Evolutionary conservation across 768 basidiomycete genomes (phyloP).

Genomic region (Sistotremastrum suecicum): DNA sequence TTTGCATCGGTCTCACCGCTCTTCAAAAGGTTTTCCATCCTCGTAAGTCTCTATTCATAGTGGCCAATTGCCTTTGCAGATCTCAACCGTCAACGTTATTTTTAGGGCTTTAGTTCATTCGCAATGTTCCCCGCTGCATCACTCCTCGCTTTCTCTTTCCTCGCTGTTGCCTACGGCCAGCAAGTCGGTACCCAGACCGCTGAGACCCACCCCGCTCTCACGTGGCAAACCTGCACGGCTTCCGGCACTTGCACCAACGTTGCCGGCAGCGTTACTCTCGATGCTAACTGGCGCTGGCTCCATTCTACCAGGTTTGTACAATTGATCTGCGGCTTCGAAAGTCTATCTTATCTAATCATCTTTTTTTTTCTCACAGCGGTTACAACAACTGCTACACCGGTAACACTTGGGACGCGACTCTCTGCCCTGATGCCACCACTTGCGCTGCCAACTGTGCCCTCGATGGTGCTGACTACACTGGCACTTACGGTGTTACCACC

Average conservation of each 20-base stretch:
- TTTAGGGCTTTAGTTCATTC: constrained; percentile 13
- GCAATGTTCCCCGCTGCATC: constrained; percentile 25
- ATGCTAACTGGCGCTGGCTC: constrained; percentile 8
- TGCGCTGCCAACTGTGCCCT: constrained; percentile 12
- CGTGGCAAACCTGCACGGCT: constrained; percentile 33
- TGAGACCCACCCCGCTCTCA: constrained; percentile 35
- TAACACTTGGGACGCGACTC: constrained; percentile 10
- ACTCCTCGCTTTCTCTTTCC: constrained; percentile 24
- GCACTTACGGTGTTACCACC: constrained; percentile 21
- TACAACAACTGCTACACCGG: constrained; percentile 15
- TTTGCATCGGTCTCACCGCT: too few relatives aligned
- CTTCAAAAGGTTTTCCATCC: too few relatives aligned
- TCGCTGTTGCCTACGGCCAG: constrained; percentile 32
- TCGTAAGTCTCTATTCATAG: too few relatives aligned
- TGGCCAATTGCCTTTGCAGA: too few relatives aligned
- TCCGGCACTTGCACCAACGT: constrained; percentile 25
- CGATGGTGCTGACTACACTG: constrained; percentile 20
- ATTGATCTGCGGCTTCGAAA: constrained; percentile 8
- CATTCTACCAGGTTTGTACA: constrained; percentile 11
- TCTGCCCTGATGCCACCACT: constrained; percentile 8
- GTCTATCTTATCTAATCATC: neutral
- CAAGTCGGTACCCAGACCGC: constrained; percentile 34
- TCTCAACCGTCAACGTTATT: too few relatives aligned
- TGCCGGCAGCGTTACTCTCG: constrained; percentile 1
- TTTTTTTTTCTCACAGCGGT: neutral